phyloP scores from a whole-genome alignment of 2,329 filamentous ascomycete genomes.

The Ophiostoma ulmi region DNA sequence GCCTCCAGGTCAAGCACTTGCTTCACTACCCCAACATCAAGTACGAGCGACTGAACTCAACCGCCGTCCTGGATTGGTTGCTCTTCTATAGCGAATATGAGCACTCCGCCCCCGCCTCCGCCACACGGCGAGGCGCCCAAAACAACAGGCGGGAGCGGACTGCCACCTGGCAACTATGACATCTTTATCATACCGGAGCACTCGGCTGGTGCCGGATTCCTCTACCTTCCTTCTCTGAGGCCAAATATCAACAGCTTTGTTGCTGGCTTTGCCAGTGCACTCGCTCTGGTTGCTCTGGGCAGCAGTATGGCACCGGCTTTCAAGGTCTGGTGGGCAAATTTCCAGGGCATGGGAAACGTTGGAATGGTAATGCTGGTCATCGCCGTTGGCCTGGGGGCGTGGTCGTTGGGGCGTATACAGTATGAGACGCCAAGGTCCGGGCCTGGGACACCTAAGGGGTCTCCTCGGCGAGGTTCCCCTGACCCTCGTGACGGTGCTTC shows the following conservation, averaged over 20 bases:
- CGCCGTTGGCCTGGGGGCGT: constrained; percentile 70
- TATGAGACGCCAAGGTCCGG: constrained; percentile 37
- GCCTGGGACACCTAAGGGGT: background rate
- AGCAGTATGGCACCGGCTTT: constrained; percentile 68
- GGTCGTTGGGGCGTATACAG: constrained; percentile 66
- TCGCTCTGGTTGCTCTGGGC: constrained; percentile 68
- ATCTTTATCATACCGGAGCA: constrained; percentile 96
- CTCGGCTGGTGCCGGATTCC: constrained; percentile 79
- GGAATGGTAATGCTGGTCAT: constrained; percentile 68
- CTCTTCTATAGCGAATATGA: constrained; percentile 37
- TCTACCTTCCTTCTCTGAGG: constrained; percentile 87
- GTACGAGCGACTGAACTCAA: background rate
- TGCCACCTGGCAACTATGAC: constrained; percentile 89
- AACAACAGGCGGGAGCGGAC: constrained; percentile 47
- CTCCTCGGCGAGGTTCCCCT: constrained; percentile 27
- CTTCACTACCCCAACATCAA: background rate
- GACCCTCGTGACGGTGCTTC: constrained; percentile 25
- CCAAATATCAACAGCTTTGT: constrained; percentile 87
- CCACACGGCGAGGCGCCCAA: constrained; percentile 78
- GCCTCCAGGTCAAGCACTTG: constrained; percentile 19
- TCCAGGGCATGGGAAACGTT: constrained; percentile 66
- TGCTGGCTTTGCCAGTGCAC: constrained; percentile 73
- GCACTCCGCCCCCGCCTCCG: constrained; percentile 71
- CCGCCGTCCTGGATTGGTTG: constrained; percentile 25
- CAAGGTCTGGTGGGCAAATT: constrained; percentile 65